Evolutionary conservation across 2,329 filamentous ascomycete species (phyloP), one percentile per base, ranked within the genome.

Genomic region (Lanzia echinophila): DNA sequence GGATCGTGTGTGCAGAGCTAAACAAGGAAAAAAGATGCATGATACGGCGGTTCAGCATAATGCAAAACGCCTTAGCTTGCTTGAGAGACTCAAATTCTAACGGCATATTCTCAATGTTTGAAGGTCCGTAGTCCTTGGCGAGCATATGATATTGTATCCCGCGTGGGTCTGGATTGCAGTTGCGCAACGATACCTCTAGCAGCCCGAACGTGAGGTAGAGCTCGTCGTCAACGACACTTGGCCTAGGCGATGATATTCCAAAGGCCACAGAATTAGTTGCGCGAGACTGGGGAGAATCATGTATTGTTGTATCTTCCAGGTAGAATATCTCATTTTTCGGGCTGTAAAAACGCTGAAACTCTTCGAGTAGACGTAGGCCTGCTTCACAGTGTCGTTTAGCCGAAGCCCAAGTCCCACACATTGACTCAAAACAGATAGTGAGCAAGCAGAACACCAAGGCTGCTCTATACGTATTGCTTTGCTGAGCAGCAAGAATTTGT

Each of bases 221-320:
- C 4, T 50, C 47, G 42, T 50, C 47, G 11, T 50, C 47, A 31
- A 50, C 19, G 3, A 32, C 36, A 15, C 47, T 50, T 43, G 38
- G 47, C 6, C 32, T 39, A 15, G 38, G 47, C 28, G 47, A 50
- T 32, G 28, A 34, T 32, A 50, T 50, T 6, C 47, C 47, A 17
- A 42, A 50, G 17, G 38, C 42, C 7, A 34, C 17, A 22, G 28
- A 22, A 34, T n/a, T 20, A 8, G 4, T 4, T 28, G 24, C 24
- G 8, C 24, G 8, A 28, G 24, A 28, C 5, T 20, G 3, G 24
- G 15, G 32, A n/a, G 3, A 12, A 19, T 43, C 8, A 6, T 22
- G 19, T 20, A 6, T 17, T 7, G 15, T 19, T 11, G 28, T 2
- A 6, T 34, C 41, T 22, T n/a, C 7, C 15, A 19, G 15, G 4